Evolutionary conservation across 495 filamentous ascomycete genomes (phyloP).

Genomic region (Penicillium malachiteum): DNA sequence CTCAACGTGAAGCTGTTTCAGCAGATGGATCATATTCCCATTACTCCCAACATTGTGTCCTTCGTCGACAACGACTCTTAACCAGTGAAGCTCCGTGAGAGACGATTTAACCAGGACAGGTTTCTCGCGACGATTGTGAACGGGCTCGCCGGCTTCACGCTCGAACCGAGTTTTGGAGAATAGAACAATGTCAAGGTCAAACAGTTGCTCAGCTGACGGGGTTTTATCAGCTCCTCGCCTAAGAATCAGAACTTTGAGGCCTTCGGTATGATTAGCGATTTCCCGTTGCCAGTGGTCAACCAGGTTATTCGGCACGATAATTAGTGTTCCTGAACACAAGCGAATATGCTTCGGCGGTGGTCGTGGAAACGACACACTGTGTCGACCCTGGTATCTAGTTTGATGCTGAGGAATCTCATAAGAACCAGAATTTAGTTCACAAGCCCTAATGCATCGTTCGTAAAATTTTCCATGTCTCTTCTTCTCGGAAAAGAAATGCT

Average conservation of each 20-base stretch:
- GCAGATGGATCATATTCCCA: constrained; percentile 62
- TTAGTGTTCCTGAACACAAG: constrained; percentile 63
- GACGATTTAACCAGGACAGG: constrained; percentile 49
- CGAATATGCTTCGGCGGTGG: constrained; percentile 51
- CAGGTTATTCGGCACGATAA: constrained; percentile 54
- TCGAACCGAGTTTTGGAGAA: constrained; percentile 76
- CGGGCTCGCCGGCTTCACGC: constrained; percentile 46
- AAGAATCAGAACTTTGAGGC: constrained; percentile 63
- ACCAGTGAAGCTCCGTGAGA: constrained; percentile 71
- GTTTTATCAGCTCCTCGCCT: constrained; percentile 48
- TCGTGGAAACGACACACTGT: constrained; percentile 38
- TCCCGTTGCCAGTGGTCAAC: constrained; percentile 58
- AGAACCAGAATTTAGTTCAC: constrained; percentile 51
- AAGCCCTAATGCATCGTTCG: constrained; percentile 50
- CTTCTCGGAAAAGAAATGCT: constrained; percentile 48
- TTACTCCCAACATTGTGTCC: constrained; percentile 73
- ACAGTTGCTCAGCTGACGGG: constrained; percentile 58
- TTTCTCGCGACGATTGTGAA: constrained; percentile 33
- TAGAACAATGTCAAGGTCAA: constrained; percentile 74
- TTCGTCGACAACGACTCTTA: constrained; percentile 88
- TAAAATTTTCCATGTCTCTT: constrained; percentile 31
- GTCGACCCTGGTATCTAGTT: constrained; percentile 43
- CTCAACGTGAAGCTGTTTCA: constrained; percentile 67
- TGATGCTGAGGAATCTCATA: constrained; percentile 55
- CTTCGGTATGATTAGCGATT: constrained; percentile 65